Evolutionary conservation across 768 basidiomycete genomes (phyloP).

Genomic region (Tylopilus felleus): DNA sequence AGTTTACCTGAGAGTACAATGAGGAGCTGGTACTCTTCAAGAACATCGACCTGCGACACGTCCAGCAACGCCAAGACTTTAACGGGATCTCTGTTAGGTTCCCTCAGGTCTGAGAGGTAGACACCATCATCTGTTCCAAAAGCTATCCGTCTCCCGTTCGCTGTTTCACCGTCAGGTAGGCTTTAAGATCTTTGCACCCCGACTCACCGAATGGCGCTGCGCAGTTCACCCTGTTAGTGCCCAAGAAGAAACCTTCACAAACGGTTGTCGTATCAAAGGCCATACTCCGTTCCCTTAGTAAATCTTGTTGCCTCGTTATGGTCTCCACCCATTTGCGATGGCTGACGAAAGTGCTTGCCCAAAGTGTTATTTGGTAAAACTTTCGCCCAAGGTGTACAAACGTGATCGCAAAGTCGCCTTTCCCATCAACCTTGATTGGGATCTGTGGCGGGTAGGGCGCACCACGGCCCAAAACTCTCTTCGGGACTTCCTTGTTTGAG

Average conservation of each 20-base stretch:
- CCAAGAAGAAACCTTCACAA: slow-evolving; percentile 85
- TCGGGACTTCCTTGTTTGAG: slow-evolving; percentile 45
- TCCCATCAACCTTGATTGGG: slow-evolving; percentile 55
- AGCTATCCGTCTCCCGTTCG: slow-evolving; percentile 77
- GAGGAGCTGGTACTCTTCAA: slow-evolving; percentile 93
- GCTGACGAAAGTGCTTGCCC: slow-evolving; percentile 79
- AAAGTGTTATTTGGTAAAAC: slow-evolving; percentile 87
- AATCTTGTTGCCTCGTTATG: slow-evolving; percentile 86
- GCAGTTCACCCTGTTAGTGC: slow-evolving; percentile 86
- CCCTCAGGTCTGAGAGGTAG: slow-evolving; percentile 86
- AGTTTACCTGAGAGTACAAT: slow-evolving; percentile 93
- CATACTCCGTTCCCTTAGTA: slow-evolving; percentile 76
- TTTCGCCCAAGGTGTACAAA: slow-evolving; percentile 93
- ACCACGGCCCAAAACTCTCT: slow-evolving; percentile 39
- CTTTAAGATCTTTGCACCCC: neutral
- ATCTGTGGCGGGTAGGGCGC: slow-evolving; percentile 45
- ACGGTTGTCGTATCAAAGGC: slow-evolving; percentile 84
- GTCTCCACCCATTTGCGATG: slow-evolving; percentile 94
- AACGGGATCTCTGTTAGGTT: slow-evolving; percentile 73
- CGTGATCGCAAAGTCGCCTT: slow-evolving; percentile 88
- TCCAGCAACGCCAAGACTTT: slow-evolving; percentile 87
- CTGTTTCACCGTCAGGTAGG: slow-evolving; percentile 38
- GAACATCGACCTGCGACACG: slow-evolving; percentile 91
- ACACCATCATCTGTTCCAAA: slow-evolving; percentile 99
- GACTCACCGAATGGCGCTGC: slow-evolving; percentile 83